Evolutionary conservation across 2,329 filamentous ascomycete species (phyloP), one percentile per base, ranked within the genome.

Genomic region (Periconia macrospinosa): DNA sequence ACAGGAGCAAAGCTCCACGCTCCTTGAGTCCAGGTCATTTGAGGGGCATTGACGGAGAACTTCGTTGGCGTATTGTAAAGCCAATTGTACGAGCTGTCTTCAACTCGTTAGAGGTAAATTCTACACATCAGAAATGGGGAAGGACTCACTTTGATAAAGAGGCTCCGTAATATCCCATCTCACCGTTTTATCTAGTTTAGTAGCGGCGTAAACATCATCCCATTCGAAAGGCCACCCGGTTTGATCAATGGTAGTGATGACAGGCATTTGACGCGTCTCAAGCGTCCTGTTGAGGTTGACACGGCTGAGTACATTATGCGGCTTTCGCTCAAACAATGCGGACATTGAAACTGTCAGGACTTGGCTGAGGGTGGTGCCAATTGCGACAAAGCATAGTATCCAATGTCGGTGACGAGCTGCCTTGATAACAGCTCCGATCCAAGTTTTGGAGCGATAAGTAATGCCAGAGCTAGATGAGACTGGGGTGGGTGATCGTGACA

Each of bases 331-430:
- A 42, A 65, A 62, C 3, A 65, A 41, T 11, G 59, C 62, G 0
- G 57, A 62, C 60, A 63, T 65, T 10, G 60, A 62, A 7, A 63
- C 57, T 8, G 59, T 60, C 14, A 61, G 49, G 6, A 64, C 43
- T 47, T 62, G 61, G 7, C 43, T 48, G 6, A 62, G 54, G 6
- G 57, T 55, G 27, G 35, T 53, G 6, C 61, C 61, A 9, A 58
- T 30, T 6, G 58, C 45, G 9, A 64, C 41, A 33, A 55, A 17
- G 17, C 61, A 55, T 1, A 64, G 47, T 2, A 57, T 8, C 54
- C 54, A 64, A 30, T 61, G 57, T 33, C 48, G 50, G 15, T 58
- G 45, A 33, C 49, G 45, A 2, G 50, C 57, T 17, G 57, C 59
- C 23, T 60, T 63, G 20, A 60, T 13, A 8, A 54, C 54, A 5